Base-by-base conservation (phyloP, 1,284 basidiomycete genomes). In the Golubevia pallescens region DNA sequence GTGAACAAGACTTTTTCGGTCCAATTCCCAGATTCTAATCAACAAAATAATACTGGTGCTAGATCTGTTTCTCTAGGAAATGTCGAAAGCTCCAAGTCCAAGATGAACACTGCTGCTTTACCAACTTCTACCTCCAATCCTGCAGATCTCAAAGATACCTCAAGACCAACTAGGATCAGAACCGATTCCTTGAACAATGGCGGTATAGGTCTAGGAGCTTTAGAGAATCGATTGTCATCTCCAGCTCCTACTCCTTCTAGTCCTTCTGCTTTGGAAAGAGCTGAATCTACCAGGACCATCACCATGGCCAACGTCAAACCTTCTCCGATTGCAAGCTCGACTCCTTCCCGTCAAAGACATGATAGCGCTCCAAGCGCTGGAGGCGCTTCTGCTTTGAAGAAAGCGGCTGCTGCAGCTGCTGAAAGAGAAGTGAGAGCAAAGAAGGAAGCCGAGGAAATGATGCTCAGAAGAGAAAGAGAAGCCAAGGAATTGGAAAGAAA, bases 191-290 rank as follows among this genome's bases (percentile, higher is more conserved):
- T 48, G 16, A 16, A 16, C 8, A 28, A 28, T 28, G 42, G 42
- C 8, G 42, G 42, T 13, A 48, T 48, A 13, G 42, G 42, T 13
- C 16, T 48, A 48, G 42, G 42, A 48, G 42, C 42, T 48, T 48
- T 48, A 48, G 42, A 48, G 16, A 48, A 48, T 16, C 8, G 42
- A 48, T 48, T 48, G 16, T 48, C 42, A 13, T 48, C 42, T 48
- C 42, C 60, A 8, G 68, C 71, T 2, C 42, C 69, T 21, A 60
- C 69, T 14, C 57, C 70, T 13, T 65, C 74, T 1, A 67, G 68
- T 2, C 71, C 71, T 1, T 70, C 73, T 10, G 23, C 28, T 16
- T n/a, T 54, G 6, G 19, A 62, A 57, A 63, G 34, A 51, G 62
- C 56, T 23, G 19, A 69, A 68, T 34, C 65, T 65, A 38, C 64